Percentiles rank a stretch among this genome's conserved stretches.
Evolutionary conservation across 768 basidiomycete genomes (phyloP).

Genomic region (Trametes punicea): DNA sequence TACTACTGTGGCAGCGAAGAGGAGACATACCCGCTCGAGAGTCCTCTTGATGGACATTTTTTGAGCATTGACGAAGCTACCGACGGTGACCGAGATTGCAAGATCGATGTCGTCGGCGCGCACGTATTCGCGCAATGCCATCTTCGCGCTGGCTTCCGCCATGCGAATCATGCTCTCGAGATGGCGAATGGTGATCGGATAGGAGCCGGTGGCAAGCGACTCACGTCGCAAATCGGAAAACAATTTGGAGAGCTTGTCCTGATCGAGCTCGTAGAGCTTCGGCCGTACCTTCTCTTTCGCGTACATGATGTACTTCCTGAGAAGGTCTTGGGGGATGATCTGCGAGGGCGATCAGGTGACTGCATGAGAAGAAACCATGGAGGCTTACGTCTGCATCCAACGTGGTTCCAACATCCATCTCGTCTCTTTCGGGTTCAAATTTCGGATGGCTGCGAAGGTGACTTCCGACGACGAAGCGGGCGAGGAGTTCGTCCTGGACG

Average conservation of each 20-base stretch:
- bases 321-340: slow-evolving; percentile 95
- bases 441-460: slow-evolving; percentile 93
- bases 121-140: slow-evolving; percentile 96
- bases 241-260: slow-evolving; percentile 90
- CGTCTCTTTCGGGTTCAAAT: slow-evolving; percentile 83
- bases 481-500: slow-evolving; percentile 92
- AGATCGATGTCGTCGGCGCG: slow-evolving; percentile 95
- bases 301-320: slow-evolving; percentile 99
- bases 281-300: slow-evolving; percentile 90
- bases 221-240: slow-evolving; percentile 96
- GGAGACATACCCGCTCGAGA: slow-evolving; percentile 74
- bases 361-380: neutral
- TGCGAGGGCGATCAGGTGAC: slow-evolving; percentile 30
- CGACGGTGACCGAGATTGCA: slow-evolving; percentile 93
- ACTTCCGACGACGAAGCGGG: slow-evolving; percentile 96
- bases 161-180: slow-evolving; percentile 99
- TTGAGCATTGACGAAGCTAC: slow-evolving; percentile 93
- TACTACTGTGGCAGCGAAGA: neutral
- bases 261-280: slow-evolving; percentile 92
- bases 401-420: slow-evolving; percentile 88
- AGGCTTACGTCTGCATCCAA: slow-evolving; percentile 84
- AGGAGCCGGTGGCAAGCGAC: slow-evolving; percentile 96
- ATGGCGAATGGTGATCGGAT: slow-evolving; percentile 97
- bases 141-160: slow-evolving; percentile 98
- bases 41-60: slow-evolving; percentile 99